phyloP scores from a whole-genome alignment of 164 flowering plant species.

The Malania oleifera region DNA sequence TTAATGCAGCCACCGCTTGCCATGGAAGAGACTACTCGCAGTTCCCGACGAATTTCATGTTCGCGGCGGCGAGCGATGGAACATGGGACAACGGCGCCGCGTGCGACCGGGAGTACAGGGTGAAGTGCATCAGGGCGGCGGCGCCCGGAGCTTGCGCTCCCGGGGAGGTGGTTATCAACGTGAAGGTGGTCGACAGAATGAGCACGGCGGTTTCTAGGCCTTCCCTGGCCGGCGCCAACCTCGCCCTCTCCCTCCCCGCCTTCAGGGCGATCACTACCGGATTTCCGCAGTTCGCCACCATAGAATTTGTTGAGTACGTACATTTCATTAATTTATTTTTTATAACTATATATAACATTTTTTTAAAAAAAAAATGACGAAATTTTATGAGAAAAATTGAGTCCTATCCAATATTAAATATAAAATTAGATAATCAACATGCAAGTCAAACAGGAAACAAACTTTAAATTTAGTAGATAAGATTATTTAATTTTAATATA shows the following conservation, averaged over 20 bases:
- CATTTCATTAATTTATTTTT: no score
- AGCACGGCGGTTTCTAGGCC: constrained; percentile 26
- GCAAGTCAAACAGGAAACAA: no score
- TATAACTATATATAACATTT: no score
- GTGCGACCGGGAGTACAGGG: constrained; percentile 40
- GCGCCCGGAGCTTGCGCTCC: constrained; percentile 21
- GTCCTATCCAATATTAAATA: no score
- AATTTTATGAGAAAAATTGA: no score
- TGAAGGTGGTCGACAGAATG: constrained; percentile 39
- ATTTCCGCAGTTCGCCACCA: constrained; percentile 13
- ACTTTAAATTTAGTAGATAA: no score
- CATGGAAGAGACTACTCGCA: constrained; percentile 24
- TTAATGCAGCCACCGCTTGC: constrained; percentile 42
- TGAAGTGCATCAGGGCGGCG: constrained; percentile 37
- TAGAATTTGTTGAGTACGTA: no score
- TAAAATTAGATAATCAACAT: no score
- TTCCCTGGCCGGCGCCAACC: constrained; percentile 16
- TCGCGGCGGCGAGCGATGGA: constrained; percentile 48
- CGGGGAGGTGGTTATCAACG: constrained; percentile 23
- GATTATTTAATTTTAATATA: no score
- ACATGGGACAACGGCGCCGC: constrained; percentile 61
- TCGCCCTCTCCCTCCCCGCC: constrained; percentile 39
- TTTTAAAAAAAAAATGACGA: no score
- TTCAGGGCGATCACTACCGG: constrained; percentile 23
- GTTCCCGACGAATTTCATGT: constrained; percentile 34